These are phyloP conservation scores for Aspergillus ostianus DNA, from an alignment of 495 filamentous ascomycete genomes.

Conservation along the genomic window DNA sequence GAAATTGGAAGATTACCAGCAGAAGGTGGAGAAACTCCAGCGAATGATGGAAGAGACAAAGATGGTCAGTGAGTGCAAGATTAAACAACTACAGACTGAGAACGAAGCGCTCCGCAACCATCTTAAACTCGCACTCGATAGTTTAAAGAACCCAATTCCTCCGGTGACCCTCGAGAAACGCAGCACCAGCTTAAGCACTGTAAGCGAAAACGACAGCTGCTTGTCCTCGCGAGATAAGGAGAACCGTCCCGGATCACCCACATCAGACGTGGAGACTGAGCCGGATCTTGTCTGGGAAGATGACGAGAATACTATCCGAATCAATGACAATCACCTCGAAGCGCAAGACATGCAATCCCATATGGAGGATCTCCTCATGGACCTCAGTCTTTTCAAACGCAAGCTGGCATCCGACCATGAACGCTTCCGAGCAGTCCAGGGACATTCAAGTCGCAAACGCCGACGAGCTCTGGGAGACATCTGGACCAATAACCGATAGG, in stretches of 20 bases:
- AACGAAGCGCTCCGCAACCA: slow-evolving; percentile 87
- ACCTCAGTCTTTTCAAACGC: slow-evolving; percentile 75
- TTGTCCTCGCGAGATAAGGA: slow-evolving; percentile 36
- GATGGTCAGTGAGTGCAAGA: slow-evolving; percentile 87
- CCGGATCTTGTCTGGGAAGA: slow-evolving; percentile 43
- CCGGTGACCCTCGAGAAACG: slow-evolving; percentile 34
- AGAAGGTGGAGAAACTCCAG: slow-evolving; percentile 78
- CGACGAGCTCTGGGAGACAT: slow-evolving; percentile 39
- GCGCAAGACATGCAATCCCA: slow-evolving; percentile 62
- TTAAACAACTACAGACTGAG: slow-evolving; percentile 78
- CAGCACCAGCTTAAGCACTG: slow-evolving; percentile 35
- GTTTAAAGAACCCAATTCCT: slow-evolving; percentile 82
- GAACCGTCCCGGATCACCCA: slow-evolving; percentile 39
- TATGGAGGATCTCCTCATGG: slow-evolving; percentile 70
- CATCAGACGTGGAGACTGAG: slow-evolving; percentile 30
- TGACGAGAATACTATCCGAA: slow-evolving; percentile 22
- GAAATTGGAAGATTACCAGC: slow-evolving; percentile 89
- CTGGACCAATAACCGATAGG: slow-evolving; percentile 32
- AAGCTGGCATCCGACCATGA: slow-evolving; percentile 78
- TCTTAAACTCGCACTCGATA: slow-evolving; percentile 80
- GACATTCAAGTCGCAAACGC: slow-evolving; percentile 22
- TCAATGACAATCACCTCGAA: slow-evolving; percentile 33
- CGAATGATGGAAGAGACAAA: slow-evolving; percentile 89
- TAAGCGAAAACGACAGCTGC: slow-evolving; percentile 40
- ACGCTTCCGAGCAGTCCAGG: slow-evolving; percentile 46